Base-by-base conservation (phyloP, 1,284 basidiomycete genomes). In the Waitea zeae region DNA sequence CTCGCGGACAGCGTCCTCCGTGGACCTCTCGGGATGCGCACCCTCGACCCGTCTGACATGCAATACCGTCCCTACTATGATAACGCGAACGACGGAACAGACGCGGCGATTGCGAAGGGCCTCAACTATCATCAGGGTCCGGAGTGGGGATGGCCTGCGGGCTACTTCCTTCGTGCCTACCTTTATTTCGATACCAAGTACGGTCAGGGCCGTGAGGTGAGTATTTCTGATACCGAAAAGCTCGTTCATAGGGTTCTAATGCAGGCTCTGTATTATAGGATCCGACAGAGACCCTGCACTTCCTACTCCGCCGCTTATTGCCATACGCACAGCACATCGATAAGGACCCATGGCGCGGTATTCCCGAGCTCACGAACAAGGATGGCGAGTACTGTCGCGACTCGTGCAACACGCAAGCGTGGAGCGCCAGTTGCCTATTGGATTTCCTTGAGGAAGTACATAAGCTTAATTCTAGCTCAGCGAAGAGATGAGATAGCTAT, bases 151-250 rank as follows among this genome's bases (percentile, higher is more conserved):
- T 92, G 87, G 84, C 87, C 89, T 7, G 59, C 87, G 34, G 93
- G 93, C 7, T 97, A 89, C 62, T 97, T 95, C 67, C 58, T 98
- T 43, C 77, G 86, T 34, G 90, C 93, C 0, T 93, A 88, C 55
- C 66, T 95, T 34, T 57, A 82, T 49, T 95, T 95, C 51, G 84
- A 93, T 48, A 69, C 59, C 3, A 54, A 53, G 14, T 62, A 59
- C 13, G 76, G 73, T 2, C 54, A 49, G 7, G 80, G 80, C 18
- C 70, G 72, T 48, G 50, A 70, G 50, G n/a, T n/a, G n/a, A n/a
- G n/a, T n/a, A n/a, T n/a, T n/a, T n/a, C n/a, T 84, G 86, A 19
- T 12, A 18, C 32, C n/a, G 15, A 2, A 12, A 4, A 14, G 11
- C 9, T 2, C 12, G 4, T 12, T 14, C 5, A 17, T 3, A 7